Evolutionary conservation across 2,329 filamentous ascomycete genomes (phyloP), one percentile per base, ranked within the genome.

Genomic region (Coleophoma crateriformis): DNA sequence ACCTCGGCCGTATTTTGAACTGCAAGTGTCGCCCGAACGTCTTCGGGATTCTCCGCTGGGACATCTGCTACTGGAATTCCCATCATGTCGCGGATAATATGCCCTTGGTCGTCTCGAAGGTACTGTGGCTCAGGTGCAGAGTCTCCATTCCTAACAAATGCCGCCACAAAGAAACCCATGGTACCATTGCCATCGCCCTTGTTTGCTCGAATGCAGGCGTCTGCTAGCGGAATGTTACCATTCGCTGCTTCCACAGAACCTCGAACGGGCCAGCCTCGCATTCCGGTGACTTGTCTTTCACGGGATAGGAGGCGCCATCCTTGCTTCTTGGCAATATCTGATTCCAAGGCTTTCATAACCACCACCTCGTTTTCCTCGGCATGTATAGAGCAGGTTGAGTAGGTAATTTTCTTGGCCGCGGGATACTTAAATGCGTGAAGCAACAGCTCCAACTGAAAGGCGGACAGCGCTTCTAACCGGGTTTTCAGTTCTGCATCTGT

Each of bases 91-190:
- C 69, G 65, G 3, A 74, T 70, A 45, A 82, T 70, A 54, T 69
- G 72, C 0, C 82, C 81, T 44, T 74, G 71, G 27, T 77, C 74
- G 57, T 79, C 80, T 54, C 79, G 67, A 11, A 61, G 51, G 17
- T 58, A 55, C 13, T 57, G 42, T n/a, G 38, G 46, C 17, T 55
- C 58, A 17, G 52, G n/a, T 15, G 47, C 13, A 10, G 35, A 13
- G 12, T 45, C 47, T 41, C 19, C 8, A 44, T 63, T 58, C 51
- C 88, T 75, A 3, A 89, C 78, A 67, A 99, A 96, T 0, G 79
- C 89, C n/a, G 83, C 90, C 17, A 96, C 88, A 60, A 99, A 99
- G 68, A 99, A 97, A 0, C 94, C 92, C 80, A 96, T 96, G 1
- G 91, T 88, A 0, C 90, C 90, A 54, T 87, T 81, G 10, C 84